Evolutionary conservation across 78 protist genomes (phyloP).

Genomic region (Dictyostelium discoideum): dicty_2.7 NC_007090.3:1044501-1045000

Average conservation of each 20-base stretch:
- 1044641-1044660: background rate
- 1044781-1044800: constrained; percentile 65
- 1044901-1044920: constrained; percentile 45
- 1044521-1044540: constrained; percentile 41
- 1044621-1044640: background rate
- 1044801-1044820: constrained; percentile 58
- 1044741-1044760: constrained; percentile 71
- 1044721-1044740: constrained; percentile 69
- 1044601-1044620: no score
- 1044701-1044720: constrained; percentile 81
- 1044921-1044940: background rate
- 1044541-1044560: no score
- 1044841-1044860: constrained; percentile 76
- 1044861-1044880: constrained; percentile 76
- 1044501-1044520: constrained; percentile 66
- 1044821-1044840: constrained; percentile 26
- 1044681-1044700: constrained; percentile 53
- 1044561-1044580: no score
- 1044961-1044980: constrained; percentile 25
- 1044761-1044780: constrained; percentile 43
- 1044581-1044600: no score
- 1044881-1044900: constrained; percentile 52
- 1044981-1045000: constrained; percentile 68
- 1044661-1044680: background rate
- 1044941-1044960: background rate